These are phyloP conservation scores for Trichoderma cornu-damae DNA, from an alignment of 2,329 filamentous ascomycete species.

Conservation along the genomic window DNA sequence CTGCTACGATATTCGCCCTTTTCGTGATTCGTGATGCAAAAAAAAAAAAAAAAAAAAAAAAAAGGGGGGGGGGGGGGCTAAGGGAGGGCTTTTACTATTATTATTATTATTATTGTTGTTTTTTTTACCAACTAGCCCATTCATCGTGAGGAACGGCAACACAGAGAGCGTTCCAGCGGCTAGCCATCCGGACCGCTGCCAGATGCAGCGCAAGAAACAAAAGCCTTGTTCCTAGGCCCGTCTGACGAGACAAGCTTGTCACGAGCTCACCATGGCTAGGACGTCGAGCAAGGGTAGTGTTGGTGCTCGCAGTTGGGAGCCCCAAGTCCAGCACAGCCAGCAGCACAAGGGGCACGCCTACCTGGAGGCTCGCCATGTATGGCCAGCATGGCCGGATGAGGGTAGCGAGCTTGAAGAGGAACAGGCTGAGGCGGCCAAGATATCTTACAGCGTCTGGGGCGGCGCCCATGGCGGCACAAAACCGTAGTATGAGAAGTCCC, in stretches of 20 bases:
- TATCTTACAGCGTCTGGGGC: conserved; percentile 31
- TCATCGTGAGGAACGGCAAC: conserved; percentile 25
- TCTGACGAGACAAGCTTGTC: conserved; percentile 22
- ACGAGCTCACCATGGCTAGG: conserved; percentile 21
- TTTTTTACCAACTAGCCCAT: conserved; percentile 30
- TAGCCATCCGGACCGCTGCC: conserved; percentile 33
- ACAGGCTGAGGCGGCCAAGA: conserved; percentile 52
- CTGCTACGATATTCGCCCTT: background rate
- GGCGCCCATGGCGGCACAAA: conserved; percentile 25
- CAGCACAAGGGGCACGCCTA: conserved; percentile 62
- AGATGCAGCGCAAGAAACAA: conserved; percentile 34
- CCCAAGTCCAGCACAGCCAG: conserved; percentile 64
- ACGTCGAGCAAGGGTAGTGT: background rate
- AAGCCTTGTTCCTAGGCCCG: conserved; percentile 31
- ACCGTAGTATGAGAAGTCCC: conserved; percentile 33
- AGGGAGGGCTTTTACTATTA: too few species aligned
- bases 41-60: too few species aligned
- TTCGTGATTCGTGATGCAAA: too few species aligned
- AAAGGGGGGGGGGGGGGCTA: too few species aligned
- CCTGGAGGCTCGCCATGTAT: conserved; percentile 57
- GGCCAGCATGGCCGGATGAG: conserved; percentile 67
- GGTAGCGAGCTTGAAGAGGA: conserved; percentile 62
- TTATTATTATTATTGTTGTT: too few species aligned
- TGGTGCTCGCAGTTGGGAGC: conserved; percentile 29
- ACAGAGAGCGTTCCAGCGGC: conserved; percentile 34